phyloP scores from a whole-genome alignment of 768 basidiomycete species.

The Calocybe indica region DNA sequence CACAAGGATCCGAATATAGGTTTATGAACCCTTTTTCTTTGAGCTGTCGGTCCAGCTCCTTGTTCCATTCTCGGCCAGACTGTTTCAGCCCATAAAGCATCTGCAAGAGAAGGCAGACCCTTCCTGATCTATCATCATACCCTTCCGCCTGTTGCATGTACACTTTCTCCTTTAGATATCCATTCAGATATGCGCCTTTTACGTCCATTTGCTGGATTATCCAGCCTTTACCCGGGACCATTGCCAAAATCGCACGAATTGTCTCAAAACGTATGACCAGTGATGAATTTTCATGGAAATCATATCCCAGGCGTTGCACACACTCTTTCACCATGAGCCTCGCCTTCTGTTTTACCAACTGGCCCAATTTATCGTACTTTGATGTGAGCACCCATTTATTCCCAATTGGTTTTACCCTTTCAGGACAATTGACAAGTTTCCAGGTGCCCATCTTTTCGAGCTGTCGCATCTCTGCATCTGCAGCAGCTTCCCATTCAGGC shows the following conservation, averaged over 20 bases:
- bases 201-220: conserved; percentile 7
- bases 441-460: conserved; percentile 19
- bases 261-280: conserved; percentile 19
- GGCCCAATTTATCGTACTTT: conserved; percentile 31
- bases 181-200: conserved; percentile 9
- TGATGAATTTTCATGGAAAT: conserved; percentile 27
- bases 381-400: conserved; percentile 34
- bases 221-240: conserved; percentile 11
- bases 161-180: conserved; percentile 14
- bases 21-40: background rate
- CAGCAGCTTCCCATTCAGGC: conserved; percentile 15
- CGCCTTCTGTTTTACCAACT: conserved; percentile 32
- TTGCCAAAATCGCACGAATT: conserved; percentile 15
- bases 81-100: conserved; percentile 14
- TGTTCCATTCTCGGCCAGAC: conserved; percentile 11
- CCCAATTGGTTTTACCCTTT: conserved; percentile 26
- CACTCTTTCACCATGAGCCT: conserved; percentile 35
- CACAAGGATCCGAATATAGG: background rate
- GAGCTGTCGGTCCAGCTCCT: background rate
- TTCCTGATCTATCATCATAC: conserved; percentile 3
- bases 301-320: conserved; percentile 28
- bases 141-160: conserved; percentile 28
- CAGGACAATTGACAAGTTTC: conserved; percentile 18
- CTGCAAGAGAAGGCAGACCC: conserved; percentile 1
- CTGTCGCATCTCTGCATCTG: conserved; percentile 9